Percentiles rank a stretch among this genome's conserved stretches.
These are phyloP conservation scores for Ambrosia artemisiifolia DNA, from an alignment of 129 eudicot genomes.

Conservation along the genomic window DNA sequence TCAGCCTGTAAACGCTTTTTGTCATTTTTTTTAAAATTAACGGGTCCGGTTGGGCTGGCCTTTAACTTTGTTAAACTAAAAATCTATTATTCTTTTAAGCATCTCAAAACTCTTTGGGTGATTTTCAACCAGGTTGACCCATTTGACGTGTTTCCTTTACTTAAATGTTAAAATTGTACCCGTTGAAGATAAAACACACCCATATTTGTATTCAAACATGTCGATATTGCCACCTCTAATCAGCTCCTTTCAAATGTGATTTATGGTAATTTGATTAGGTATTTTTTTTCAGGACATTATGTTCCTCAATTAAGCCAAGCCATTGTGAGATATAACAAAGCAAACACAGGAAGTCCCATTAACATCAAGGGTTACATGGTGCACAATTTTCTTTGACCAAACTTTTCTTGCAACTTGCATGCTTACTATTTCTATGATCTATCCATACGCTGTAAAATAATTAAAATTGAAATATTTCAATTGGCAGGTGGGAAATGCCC, in stretches of 20 bases:
- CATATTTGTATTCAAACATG: not conserved
- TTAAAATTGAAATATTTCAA: not conserved
- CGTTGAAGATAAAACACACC: not conserved
- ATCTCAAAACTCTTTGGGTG: not conserved
- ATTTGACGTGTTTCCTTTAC: not conserved
- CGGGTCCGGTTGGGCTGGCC: not conserved
- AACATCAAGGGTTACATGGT: slow-evolving; percentile 96
- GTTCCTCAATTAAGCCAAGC: slow-evolving; percentile 97
- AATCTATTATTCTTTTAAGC: not conserved
- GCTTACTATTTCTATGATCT: not conserved
- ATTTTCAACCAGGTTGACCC: not conserved
- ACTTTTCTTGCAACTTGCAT: not conserved
- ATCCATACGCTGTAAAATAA: not conserved
- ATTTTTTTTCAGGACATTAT: slow-evolving; percentile 66
- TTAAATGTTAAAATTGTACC: not conserved
- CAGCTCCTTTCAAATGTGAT: not conserved
- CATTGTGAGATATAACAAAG: slow-evolving; percentile 58
- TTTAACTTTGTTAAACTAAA: not conserved
- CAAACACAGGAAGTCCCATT: slow-evolving; percentile 33
- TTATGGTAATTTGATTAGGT: slow-evolving; percentile 16
- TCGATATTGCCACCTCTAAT: not conserved
- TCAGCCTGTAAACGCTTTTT: not conserved
- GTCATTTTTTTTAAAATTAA: not conserved
- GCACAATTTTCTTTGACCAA: slow-evolving; percentile 10
- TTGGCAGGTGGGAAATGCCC: slow-evolving; percentile 89